Conservation (phyloP, 495 filamentous ascomycete genomes). For the Xylaria telfairii region DNA sequence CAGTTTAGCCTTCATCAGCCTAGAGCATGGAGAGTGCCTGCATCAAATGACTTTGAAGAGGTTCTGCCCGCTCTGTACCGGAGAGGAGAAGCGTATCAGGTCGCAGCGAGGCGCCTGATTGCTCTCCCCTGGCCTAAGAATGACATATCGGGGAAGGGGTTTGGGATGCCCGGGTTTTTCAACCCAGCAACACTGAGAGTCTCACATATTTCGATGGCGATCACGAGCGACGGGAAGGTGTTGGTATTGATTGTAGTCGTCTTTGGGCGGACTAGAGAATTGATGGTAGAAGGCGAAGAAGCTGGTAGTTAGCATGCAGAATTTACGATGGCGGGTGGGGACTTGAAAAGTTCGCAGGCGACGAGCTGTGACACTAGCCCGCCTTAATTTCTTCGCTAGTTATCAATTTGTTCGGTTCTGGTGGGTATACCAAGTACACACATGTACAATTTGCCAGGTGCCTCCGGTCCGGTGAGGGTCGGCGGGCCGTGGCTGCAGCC, state of each 20-base stretch:
- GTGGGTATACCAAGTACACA: not conserved
- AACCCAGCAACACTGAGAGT: constrained; percentile 33
- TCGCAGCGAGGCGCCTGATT: constrained; percentile 45
- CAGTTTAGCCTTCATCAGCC: constrained; percentile 83
- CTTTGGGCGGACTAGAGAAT: not conserved
- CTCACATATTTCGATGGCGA: constrained; percentile 48
- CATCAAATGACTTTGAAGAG: constrained; percentile 59
- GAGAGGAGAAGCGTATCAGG: constrained; percentile 76
- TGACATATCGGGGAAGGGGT: constrained; percentile 42
- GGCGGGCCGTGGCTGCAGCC: constrained; percentile 3
- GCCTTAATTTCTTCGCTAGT: constrained; percentile 18
- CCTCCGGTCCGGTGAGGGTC: not conserved
- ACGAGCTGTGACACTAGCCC: constrained; percentile 7
- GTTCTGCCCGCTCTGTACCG: constrained; percentile 90
- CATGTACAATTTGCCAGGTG: not conserved
- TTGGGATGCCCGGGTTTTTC: constrained; percentile 25
- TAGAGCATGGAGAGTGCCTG: constrained; percentile 94
- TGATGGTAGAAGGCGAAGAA: constrained; percentile 4
- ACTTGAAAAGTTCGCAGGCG: constrained; percentile 22
- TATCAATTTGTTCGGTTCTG: constrained; percentile 28
- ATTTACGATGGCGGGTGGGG: constrained; percentile 4
- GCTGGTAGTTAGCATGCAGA: not conserved
- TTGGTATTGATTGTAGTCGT: not conserved
- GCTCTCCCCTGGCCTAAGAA: constrained; percentile 57
- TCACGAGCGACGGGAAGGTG: not conserved